These are phyloP conservation scores for Boletellus emodensis DNA, from an alignment of 768 basidiomycete species.

Conservation along the genomic window DNA sequence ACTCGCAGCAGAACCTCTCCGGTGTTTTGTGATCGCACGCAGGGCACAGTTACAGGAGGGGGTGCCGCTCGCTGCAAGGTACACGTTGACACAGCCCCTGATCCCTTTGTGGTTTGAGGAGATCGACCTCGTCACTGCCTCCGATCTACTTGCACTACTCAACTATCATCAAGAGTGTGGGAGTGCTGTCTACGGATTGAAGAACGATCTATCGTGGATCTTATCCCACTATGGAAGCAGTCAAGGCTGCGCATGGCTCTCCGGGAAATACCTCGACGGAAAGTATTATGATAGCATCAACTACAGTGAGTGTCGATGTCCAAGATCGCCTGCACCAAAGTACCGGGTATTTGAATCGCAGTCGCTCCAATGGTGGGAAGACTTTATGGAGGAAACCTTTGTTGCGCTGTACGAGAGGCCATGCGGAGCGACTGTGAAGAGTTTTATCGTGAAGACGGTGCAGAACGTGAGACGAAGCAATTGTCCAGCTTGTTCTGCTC, in stretches of 20 bases:
- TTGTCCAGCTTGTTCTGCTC: conserved; percentile 2
- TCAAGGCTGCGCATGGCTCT: conserved; percentile 4
- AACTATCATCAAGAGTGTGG: conserved; percentile 19
- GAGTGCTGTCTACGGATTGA: conserved; percentile 2
- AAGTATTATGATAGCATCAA: neutral
- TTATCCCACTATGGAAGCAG: conserved; percentile 8
- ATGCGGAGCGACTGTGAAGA: conserved; percentile 4
- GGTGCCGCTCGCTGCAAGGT: conserved; percentile 26
- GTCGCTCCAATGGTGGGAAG: conserved; percentile 22
- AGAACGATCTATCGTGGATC: conserved; percentile 7
- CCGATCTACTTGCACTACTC: conserved; percentile 25
- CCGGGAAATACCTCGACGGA: neutral
- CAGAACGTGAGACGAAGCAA: neutral
- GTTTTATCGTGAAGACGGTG: too few species aligned
- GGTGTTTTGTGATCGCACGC: conserved; percentile 30
- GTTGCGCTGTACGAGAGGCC: conserved; percentile 16
- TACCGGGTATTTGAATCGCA: neutral
- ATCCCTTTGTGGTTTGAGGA: conserved; percentile 23
- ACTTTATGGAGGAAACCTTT: conserved; percentile 16
- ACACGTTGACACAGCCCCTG: conserved; percentile 27
- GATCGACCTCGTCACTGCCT: conserved; percentile 25
- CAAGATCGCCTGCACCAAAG: neutral
- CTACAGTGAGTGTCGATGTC: conserved; percentile 4
- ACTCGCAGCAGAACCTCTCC: conserved; percentile 21
- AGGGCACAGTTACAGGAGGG: conserved; percentile 18